Evolutionary conservation across 495 filamentous ascomycete genomes (phyloP), one percentile per base, ranked within the genome.

Genomic region (Cladorrhinum samala): DNA sequence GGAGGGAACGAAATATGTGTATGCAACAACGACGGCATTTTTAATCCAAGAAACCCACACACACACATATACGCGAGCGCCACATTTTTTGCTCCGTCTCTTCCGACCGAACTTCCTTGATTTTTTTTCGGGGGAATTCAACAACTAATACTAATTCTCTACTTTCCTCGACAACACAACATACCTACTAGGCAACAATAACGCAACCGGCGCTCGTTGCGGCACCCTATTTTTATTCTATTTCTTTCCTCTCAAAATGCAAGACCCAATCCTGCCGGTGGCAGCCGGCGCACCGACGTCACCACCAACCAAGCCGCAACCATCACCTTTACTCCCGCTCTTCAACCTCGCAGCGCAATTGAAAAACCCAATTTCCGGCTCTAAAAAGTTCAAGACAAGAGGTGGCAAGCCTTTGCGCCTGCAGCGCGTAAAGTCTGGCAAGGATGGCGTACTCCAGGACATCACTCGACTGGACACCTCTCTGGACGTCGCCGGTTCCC

Each of bases 381-480:
- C 47, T 23, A 47, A 25, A 30, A 83, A 46, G 75, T 91, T 18
- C 85, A 88, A 16, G 83, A 87, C 68, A 80, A 85, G 60, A 80
- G 86, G 46, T 87, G 27, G 27, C 27, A 33, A 86, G 44, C 86
- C 84, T 60, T 70, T 91, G 63, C 86, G 86, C 21, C 47, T 63
- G 51, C 83, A 80, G 21, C 54, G 50, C 68, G 73, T 83, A 37
- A 76, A 85, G 61, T 85, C 87, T 19, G 84, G 86, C 37, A 78
- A 83, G 8, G 85, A 84, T 21, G 83, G 80, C 11, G 43, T 37
- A 30, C 19, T 36, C 46, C 62, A 70, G 20, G 55, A 65, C 48
- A 78, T 97, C 64, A 76, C 89, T 37, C 75, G 77, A n/a, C 71
- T 96, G 40, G 76, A 93, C 62, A 93, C 85, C 1, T 95, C 90